Base-by-base conservation (phyloP, 2,329 filamentous ascomycete genomes). In the Zelopaecilomyces penicillatus region DNA sequence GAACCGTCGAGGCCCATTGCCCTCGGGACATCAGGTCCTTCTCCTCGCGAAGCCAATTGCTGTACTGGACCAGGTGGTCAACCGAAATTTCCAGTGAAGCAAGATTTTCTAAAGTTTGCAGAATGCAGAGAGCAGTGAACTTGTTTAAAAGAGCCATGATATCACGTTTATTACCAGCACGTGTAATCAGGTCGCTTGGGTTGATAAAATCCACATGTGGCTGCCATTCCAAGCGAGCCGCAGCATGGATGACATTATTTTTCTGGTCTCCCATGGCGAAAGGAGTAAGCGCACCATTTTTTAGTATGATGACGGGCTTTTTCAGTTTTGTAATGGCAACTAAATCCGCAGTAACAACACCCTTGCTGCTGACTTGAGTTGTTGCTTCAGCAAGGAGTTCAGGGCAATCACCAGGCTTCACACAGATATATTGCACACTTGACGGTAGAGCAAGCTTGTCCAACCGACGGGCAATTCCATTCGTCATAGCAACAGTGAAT, bases 31-130 rank as follows among this genome's bases (percentile, higher is more conserved):
- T 43, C 5, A 5, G 30, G 4, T 43, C 6, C 8, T 29, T 30
- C 35, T 47, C 45, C 30, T 31, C 10, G 5, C 19, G 11, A 11
- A 50, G 43, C 48, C 48, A 50, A 19, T 33, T 12, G 35, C 29
- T n/a, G 33, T 37, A 46, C 2, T 38, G 19, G 19, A n/a, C n/a
- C 6, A 46, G 43, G 31, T 39, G 27, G 3, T n/a, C 10, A 2
- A 31, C 2, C 30, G 38, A 30, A 5, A n/a, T 27, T 4, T 11
- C 37, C 40, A 6, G 39, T 19, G 8, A 9, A 26, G 5, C 35
- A 30, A 31, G 31, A 19, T 42, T 11, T 10, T 44, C 37, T n/a
- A 44, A 30, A 10, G 39, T 29, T n/a, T 43, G 37, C 26, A 47
- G 29, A 10, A 47, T 40, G 11, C 35, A 27, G 5, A 49, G 10